Evolutionary conservation across 805 yeast genomes (phyloP), one percentile per base, ranked within the genome.

Genomic region (Starmerella apicola): DNA sequence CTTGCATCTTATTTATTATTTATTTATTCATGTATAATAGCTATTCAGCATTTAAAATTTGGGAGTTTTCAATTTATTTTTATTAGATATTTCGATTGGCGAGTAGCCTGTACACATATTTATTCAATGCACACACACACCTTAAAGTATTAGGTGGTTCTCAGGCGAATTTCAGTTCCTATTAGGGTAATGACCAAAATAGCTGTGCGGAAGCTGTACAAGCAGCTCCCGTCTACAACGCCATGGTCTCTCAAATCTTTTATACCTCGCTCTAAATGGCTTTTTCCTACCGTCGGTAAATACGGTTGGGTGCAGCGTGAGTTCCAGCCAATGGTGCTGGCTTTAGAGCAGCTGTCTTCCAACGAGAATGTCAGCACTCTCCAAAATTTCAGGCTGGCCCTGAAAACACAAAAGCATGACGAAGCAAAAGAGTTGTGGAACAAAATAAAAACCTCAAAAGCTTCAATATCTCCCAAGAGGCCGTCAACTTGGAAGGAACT

Each of bases 181-280:
- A n/a, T n/a, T n/a, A n/a, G n/a, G n/a, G n/a, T n/a, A n/a, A n/a
- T n/a, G n/a, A n/a, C 31, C 7, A 15, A 18, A 27, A 9, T 27
- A n/a, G 15, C 15, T 17, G 20, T 26, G 16, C 9, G 34, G 25
- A 32, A 32, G 16, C 15, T 20, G 24, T 32, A 6, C 25, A 20
- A 32, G 22, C 24, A 6, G 7, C 34, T 21, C 10, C 6, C 24
- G 10, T 12, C 25, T 4, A 21, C 4, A 7, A 7, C 5, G 5
- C 8, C 21, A 7, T 32, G 34, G 34, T 8, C 9, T 13, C n/a
- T 17, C 5, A 19, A n/a, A 9, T 15, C 6, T 15, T 8, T 17
- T 10, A n/a, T 32, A 26, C 34, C 34, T 5, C 8, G 17, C 7
- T 13, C 21, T 18, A 26, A 22, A 17, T 44, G 47, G 47, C 44